A percentile compares a stretch with the other conserved stretches of the same genome.
These are phyloP conservation scores for Globisporangium emineosum DNA, from an alignment of 352 stramenopile genomes.

Conservation along the genomic window DNA sequence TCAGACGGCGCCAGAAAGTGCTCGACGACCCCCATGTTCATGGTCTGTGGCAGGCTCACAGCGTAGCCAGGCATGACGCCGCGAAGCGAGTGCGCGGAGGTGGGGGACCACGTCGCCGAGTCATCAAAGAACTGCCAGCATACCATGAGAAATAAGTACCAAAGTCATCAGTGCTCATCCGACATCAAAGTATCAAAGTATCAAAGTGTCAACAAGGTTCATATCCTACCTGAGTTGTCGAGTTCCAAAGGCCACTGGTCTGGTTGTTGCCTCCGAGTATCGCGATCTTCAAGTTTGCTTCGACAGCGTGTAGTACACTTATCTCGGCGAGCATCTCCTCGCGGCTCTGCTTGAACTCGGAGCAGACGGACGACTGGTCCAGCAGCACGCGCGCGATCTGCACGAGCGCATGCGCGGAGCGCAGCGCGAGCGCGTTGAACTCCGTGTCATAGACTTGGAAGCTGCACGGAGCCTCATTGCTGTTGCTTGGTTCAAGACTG, in stretches of 20 bases:
- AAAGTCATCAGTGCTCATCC: neutral
- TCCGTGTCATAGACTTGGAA: conserved; percentile 75
- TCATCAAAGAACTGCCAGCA: conserved; percentile 48
- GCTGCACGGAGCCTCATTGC: neutral
- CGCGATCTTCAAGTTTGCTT: conserved; percentile 27
- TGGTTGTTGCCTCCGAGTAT: conserved; percentile 40
- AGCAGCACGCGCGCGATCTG: conserved; percentile 65
- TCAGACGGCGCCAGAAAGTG: conserved; percentile 66
- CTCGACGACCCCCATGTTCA: conserved; percentile 57
- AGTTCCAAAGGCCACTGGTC: conserved; percentile 61
- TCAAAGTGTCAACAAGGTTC: neutral
- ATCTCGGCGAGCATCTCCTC: conserved; percentile 49
- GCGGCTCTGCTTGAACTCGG: conserved; percentile 35
- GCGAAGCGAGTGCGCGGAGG: conserved; percentile 44
- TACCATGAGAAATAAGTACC: neutral
- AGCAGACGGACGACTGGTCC: conserved; percentile 59
- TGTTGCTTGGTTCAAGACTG: too few relatives aligned
- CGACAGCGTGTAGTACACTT: conserved; percentile 24
- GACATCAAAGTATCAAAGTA: neutral
- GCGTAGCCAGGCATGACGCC: conserved; percentile 59
- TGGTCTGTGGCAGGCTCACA: conserved; percentile 33
- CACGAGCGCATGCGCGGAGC: conserved; percentile 53
- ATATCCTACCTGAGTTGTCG: conserved; percentile 30
- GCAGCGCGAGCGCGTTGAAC: conserved; percentile 77
- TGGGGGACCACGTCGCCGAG: conserved; percentile 22